These are phyloP conservation scores for Pseudopyrenochaeta lycopersici DNA, from an alignment of 2,329 filamentous ascomycete species.

Conservation along the genomic window DNA sequence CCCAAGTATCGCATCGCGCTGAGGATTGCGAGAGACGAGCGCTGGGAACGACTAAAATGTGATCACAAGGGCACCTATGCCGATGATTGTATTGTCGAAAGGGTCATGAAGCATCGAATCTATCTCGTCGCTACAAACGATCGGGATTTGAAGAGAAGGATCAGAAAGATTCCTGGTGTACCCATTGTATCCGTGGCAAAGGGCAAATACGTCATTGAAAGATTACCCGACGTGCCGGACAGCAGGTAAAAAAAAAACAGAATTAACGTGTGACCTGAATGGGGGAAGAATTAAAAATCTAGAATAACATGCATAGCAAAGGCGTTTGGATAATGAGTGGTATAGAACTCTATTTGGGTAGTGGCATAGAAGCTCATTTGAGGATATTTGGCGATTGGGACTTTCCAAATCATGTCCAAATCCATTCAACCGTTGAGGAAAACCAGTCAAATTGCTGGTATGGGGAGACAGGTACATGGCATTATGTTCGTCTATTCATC, in stretches of 20 bases:
- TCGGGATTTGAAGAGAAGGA: slow-evolving; percentile 73
- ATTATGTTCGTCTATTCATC: background rate
- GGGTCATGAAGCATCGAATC: slow-evolving; percentile 57
- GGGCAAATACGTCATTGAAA: slow-evolving; percentile 94
- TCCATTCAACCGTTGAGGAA: too few species aligned
- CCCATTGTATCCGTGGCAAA: slow-evolving; percentile 82
- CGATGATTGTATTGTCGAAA: slow-evolving; percentile 68
- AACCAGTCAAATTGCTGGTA: too few species aligned
- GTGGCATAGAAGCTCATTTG: background rate
- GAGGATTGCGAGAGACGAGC: slow-evolving; percentile 85
- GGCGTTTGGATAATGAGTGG: slow-evolving; percentile 5
- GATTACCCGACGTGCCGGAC: slow-evolving; percentile 84
- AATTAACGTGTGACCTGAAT: too few species aligned
- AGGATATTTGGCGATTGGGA: background rate
- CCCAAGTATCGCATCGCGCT: slow-evolving; percentile 85
- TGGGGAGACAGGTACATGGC: background rate
- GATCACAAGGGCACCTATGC: slow-evolving; percentile 90
- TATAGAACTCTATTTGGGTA: background rate
- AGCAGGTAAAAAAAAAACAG: slow-evolving; percentile 37
- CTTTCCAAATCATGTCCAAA: too few species aligned
- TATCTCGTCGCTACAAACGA: slow-evolving; percentile 61
- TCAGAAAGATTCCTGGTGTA: slow-evolving; percentile 83
- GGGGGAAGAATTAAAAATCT: too few species aligned
- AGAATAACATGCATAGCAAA: slow-evolving; percentile 10
- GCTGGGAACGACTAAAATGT: slow-evolving; percentile 86